Evolutionary conservation across 176 grass and related monocot genomes (phyloP), one percentile per base, ranked within the genome.

Genomic region (Musa itinerans): DNA sequence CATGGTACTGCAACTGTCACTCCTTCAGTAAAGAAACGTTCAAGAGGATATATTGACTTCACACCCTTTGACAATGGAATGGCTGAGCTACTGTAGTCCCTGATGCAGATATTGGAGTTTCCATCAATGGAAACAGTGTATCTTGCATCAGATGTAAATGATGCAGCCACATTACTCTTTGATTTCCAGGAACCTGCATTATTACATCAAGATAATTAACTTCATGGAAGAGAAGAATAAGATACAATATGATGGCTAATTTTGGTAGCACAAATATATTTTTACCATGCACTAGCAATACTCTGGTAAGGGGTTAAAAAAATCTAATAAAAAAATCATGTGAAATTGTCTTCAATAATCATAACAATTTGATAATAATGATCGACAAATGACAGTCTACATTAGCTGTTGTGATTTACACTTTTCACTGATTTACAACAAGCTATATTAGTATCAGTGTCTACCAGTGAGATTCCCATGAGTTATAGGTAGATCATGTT

Each of bases 41-140:
- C 71, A 12, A 21, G 16, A 23, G 70, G 22, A 54, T 23, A 53
- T 24, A 54, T 43, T 10, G n/a, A 22, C n/a, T 54, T 73, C 11
- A 20, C 11, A 51, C 20, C 22, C 52, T 54, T 54, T 25, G 3
- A 20, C 10, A 9, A 26, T 26, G 20, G 11, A 53, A 72, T 53
- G 51, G 8, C 51, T n/a, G 29, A 17, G 43, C 8, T 70, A 4
- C 16, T 50, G 29, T 10, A 53, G 50, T 72, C 49, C 51, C 71
- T 73, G 22, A 73, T 55, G 52, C n/a, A 73, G 71, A 73, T 73
- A 15, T 73, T 73, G 7, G 51, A 73, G 10, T 73, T 73, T 24
- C 55, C 71, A 26, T 19, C 51, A 9, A 55, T 43, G 19, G 50
- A 73, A 17, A 73, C 71, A 22, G 55, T 54, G 71, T 73, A 43